phyloP scores from a whole-genome alignment of 495 filamentous ascomycete genomes.

The Penicillium fimorum region DNA sequence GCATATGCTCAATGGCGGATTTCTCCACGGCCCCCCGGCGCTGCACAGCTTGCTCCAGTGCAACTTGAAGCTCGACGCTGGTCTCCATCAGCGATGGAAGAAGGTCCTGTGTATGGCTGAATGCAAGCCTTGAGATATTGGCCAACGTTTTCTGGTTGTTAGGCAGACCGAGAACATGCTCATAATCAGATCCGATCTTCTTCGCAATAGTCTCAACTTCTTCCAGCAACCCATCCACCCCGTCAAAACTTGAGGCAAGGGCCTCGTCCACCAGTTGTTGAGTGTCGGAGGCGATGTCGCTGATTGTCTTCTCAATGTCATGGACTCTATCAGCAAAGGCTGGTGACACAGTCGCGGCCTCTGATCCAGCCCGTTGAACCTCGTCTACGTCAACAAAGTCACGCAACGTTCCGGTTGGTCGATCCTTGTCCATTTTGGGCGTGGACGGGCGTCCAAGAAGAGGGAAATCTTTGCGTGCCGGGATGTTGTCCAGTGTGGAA shows the following conservation, averaged over 20 bases:
- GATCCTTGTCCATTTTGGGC: conserved; percentile 37
- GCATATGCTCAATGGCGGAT: conserved; percentile 68
- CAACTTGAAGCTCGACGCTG: conserved; percentile 70
- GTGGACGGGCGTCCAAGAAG: conserved; percentile 49
- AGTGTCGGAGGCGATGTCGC: conserved; percentile 53
- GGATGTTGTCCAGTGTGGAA: conserved; percentile 58
- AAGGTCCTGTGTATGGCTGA: conserved; percentile 80
- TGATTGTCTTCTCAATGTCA: conserved; percentile 51
- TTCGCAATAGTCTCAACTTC: conserved; percentile 82
- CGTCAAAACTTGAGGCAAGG: conserved; percentile 34
- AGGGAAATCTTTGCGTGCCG: conserved; percentile 57
- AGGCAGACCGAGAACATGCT: conserved; percentile 68
- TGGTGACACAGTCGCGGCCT: conserved; percentile 45
- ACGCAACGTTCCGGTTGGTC: conserved; percentile 55
- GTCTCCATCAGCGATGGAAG: conserved; percentile 76
- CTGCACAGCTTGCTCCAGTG: conserved; percentile 64
- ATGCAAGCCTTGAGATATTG: conserved; percentile 81
- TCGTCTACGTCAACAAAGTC: conserved; percentile 69
- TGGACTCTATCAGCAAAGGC: conserved; percentile 53
- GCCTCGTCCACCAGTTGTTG: conserved; percentile 48
- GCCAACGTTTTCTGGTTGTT: conserved; percentile 68
- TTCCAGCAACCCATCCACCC: conserved; percentile 60
- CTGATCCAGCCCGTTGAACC: conserved; percentile 60
- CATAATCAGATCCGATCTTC: conserved; percentile 85
- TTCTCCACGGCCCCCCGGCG: conserved; percentile 59